Evolutionary conservation across 1,284 basidiomycete genomes (phyloP), one percentile per base, ranked within the genome.

Genomic region (Ganoderma lingzhi): DNA sequence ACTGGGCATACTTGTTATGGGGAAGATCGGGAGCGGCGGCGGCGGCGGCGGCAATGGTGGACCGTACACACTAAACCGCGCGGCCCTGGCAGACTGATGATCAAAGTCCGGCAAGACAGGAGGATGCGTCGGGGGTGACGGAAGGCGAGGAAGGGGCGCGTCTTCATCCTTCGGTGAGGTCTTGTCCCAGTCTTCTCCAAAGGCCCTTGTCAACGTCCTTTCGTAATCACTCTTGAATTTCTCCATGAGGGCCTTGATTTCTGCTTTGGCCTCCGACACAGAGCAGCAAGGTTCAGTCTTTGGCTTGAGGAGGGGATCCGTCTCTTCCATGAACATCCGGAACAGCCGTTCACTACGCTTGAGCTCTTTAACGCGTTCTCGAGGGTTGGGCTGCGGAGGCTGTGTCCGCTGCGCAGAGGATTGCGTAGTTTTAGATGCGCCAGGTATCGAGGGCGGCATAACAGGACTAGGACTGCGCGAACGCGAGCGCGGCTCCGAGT

Each of bases 181-280:
- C 51, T 61, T 65, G 56, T 73, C 65, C 68, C 71, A 70, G 32
- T 79, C 79, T 42, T 81, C 73, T 59, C 83, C 85, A 66, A 91
- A 86, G 1, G 84, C 83, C 65, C 78, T 81, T 39, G 77, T 78
- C 64, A 92, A 78, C 68, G 88, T 82, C 17, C 77, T 75, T 65
- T 89, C 85, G 37, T 93, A 80, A 70, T 93, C 87, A 19, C 78
- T 76, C 73, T 91, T 86, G 78, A 95, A 93, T n/a, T 81, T 82
- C 51, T 81, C 76, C 65, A 94, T 79, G 32, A 93, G 80, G 0
- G 70, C 69, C 71, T 87, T 82, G 41, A 80, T 70, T 23, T 80
- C 78, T 1, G 79, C 79, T 78, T 87, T 91, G 62, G 83, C 84
- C 67, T 87, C 81, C 4, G 83, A 75, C 12, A 87, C 76, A 6